A percentile compares a stretch with the other conserved stretches of the same genome.
Evolutionary conservation across 2,329 filamentous ascomycete genomes (phyloP).

Genomic region (Didymella pomorum): DNA sequence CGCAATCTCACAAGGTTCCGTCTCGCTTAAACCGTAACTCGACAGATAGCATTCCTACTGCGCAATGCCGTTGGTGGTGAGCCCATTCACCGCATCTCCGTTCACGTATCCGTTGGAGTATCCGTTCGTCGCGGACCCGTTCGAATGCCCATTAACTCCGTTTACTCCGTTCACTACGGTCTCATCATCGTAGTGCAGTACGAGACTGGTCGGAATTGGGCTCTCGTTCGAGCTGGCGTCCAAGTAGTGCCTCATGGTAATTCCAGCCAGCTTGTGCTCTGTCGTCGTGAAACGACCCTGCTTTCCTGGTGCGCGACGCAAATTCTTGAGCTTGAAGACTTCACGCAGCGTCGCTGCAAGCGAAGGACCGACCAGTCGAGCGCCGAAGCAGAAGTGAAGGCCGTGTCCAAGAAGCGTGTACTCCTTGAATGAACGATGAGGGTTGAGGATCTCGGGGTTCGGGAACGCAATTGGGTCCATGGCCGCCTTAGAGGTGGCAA

Average conservation of each 20-base stretch:
- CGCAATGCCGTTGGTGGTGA: conserved; percentile 11
- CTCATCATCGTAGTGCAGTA: conserved; percentile 38
- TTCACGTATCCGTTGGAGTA: conserved; percentile 18
- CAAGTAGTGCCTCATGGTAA: conserved; percentile 59
- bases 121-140: conserved; percentile 13
- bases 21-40: neutral
- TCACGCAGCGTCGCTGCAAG: conserved; percentile 44
- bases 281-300: conserved; percentile 53
- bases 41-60: conserved; percentile 6
- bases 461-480: conserved; percentile 47
- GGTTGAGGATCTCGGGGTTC: conserved; percentile 45
- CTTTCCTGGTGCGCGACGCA: conserved; percentile 42
- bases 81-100: conserved; percentile 16
- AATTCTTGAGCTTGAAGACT: conserved; percentile 46
- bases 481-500: conserved; percentile 53
- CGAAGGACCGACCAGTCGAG: conserved; percentile 38
- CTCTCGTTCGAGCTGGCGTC: conserved; percentile 59
- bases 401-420: conserved; percentile 46
- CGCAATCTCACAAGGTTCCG: neutral
- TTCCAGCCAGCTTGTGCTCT: conserved; percentile 57
- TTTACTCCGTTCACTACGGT: conserved; percentile 22
- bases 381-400: conserved; percentile 47
- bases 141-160: conserved; percentile 23
- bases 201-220: conserved; percentile 47
- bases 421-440: conserved; percentile 48